Base-by-base conservation (phyloP, 441 rosid genomes). In the Erodium moschatum region DNA sequence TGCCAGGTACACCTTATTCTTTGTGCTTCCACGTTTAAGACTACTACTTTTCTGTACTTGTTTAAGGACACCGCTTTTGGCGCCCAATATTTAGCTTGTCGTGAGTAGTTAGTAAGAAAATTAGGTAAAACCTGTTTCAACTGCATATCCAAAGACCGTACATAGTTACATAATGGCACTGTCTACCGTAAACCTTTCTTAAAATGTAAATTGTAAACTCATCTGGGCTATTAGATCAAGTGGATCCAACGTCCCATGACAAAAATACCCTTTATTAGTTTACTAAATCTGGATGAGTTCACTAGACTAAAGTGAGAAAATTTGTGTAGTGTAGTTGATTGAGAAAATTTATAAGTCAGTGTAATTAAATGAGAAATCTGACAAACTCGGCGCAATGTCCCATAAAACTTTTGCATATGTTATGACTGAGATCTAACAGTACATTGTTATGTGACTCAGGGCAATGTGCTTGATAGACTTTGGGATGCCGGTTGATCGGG, bases 391-490 rank as follows among this genome's bases (percentile, higher is more conserved):
- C n/a, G n/a, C n/a, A n/a, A n/a, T n/a, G n/a, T n/a, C n/a, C n/a
- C n/a, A n/a, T n/a, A n/a, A n/a, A n/a, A n/a, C n/a, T n/a, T 29
- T 29, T 29, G 33, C 4, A 29, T 19, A 9, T 18, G 16, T 56
- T 56, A 18, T 56, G 20, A 56, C 19, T 18, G 27, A 62, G 13
- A 63, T 71, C 64, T 74, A 15, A 70, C 56, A 42, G 13, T 21
- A 40, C 40, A 13, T 44, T 70, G 70, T 19, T 64, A 54, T 73
- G 40, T 67, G 67, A 18, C 76, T 52, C 72, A 89, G 97, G 84
- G 96, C 96, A 35, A 94, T 86, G 86, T 94, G 97, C 72, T 78
- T 81, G 69, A 86, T 94, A 1, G 92, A 89, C 75, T 87, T 91
- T 67, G 96, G 91, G 67, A 79, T 79, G 84, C 86, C 85, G 4